Conservation (phyloP, 1,139 yeast species). For the Eremothecium gossypii region DNA sequence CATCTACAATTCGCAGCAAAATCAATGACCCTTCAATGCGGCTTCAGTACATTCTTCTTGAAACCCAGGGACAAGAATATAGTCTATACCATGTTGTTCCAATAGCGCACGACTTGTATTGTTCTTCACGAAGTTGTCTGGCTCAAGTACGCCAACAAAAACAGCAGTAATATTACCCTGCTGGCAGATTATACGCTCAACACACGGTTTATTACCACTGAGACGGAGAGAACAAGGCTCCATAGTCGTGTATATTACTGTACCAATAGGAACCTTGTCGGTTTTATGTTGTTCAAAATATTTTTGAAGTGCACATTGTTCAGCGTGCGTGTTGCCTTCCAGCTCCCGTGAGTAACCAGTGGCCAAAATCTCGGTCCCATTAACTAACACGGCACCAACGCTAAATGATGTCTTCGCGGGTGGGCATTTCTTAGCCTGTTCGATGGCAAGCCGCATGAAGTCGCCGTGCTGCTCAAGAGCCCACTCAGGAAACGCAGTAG, state of each 20-base stretch:
- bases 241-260: constrained; percentile 90
- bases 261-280: constrained; percentile 56
- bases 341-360: constrained; percentile 87
- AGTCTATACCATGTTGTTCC: constrained; percentile 49
- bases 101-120: constrained; percentile 57
- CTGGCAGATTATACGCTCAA: constrained; percentile 58
- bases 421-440: constrained; percentile 71
- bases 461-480: constrained; percentile 51
- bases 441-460: constrained; percentile 52
- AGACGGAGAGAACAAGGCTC: constrained; percentile 90
- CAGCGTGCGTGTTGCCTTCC: constrained; percentile 96
- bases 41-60: constrained; percentile 62
- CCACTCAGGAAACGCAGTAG: constrained; percentile 82
- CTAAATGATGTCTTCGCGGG: constrained; percentile 82
- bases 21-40: constrained; percentile 34
- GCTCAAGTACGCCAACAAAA: constrained; percentile 89
- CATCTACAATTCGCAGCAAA: no score
- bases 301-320: constrained; percentile 86
- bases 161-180: constrained; percentile 53
- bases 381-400: constrained; percentile 84
- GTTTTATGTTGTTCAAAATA: constrained; percentile 39
- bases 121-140: constrained; percentile 73
- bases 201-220: constrained; percentile 88
- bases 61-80: constrained; percentile 74
- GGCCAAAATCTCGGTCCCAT: constrained; percentile 53